Base-by-base conservation (phyloP, 768 basidiomycete species). In the Mycena capillaripes region DNA sequence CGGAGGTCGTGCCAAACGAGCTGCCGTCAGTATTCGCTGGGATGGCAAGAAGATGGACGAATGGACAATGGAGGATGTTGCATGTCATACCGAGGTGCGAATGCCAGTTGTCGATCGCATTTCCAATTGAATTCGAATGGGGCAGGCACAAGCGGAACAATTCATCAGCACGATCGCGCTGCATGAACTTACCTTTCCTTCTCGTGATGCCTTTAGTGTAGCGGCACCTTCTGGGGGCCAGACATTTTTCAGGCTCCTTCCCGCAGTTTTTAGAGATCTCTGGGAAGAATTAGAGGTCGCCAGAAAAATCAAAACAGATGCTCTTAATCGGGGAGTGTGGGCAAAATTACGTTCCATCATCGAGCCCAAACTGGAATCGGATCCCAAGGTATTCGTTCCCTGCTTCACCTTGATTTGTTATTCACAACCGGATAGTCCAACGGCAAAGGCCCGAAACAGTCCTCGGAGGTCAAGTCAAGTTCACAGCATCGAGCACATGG, bases 121-220 rank as follows among this genome's bases (percentile, higher is more conserved):
- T n/a, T n/a, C n/a, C n/a, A n/a, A n/a, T n/a, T n/a, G n/a, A n/a
- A n/a, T n/a, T n/a, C n/a, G n/a, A n/a, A n/a, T n/a, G n/a, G n/a
- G n/a, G n/a, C n/a, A n/a, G n/a, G n/a, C n/a, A n/a, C 96, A 98
- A 79, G 97, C 97, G 27, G 95, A 95, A 80, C 92, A 98, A 76
- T 99, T 96, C 78, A 88, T 97, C 59, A 89, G 97, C 5, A 94
- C 93, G 21, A 82, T 97, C 57, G 96, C 96, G 4, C 84, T 98
- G 38, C 95, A 97, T 80, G 87, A 90, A 4, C 82, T 98, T 36
- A 90, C 89, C 14, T 95, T 91, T 76, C 89, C 91, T 19, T 67
- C 80, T 2, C 86, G 86, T 0, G 88, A 89, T 61, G 93, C 93
- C 10, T 95, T 95, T 80, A 86, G 89, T 12, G 80, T 87, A 3